Evolutionary conservation across 2,329 filamentous ascomycete species (phyloP).

Genomic region (Xylariales sp.): DNA sequence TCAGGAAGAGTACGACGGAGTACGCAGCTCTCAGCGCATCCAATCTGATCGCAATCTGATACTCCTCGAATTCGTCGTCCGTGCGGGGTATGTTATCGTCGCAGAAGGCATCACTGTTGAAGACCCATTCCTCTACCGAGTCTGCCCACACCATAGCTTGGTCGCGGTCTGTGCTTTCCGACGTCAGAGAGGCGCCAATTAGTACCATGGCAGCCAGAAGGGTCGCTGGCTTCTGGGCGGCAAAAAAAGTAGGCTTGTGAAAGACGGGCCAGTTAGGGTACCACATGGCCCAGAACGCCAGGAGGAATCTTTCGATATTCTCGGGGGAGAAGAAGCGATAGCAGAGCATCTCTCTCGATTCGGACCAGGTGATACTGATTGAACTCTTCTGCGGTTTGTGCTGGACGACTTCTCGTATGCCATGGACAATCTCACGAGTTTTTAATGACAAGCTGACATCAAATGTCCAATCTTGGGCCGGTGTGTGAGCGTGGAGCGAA

Average conservation of each 20-base stretch:
- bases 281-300: conserved; percentile 23
- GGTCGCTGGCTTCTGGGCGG: conserved; percentile 7
- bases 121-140: conserved; percentile 17
- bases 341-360: background rate
- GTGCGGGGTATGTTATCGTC: background rate
- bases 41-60: background rate
- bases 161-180: conserved; percentile 9
- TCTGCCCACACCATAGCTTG: conserved; percentile 15
- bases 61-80: background rate
- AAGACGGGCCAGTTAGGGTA: conserved; percentile 24
- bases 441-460: background rate
- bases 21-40: conserved; percentile 17
- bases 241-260: conserved; percentile 19
- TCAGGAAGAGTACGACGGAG: conserved; percentile 17
- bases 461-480: too few species aligned
- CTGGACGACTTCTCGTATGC: background rate
- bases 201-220: conserved; percentile 21
- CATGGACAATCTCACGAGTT: conserved; percentile 1
- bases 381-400: background rate
- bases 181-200: conserved; percentile 22
- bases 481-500: too few species aligned
- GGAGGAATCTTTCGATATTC: conserved; percentile 17
- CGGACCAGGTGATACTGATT: too few species aligned
- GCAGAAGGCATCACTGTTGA: conserved; percentile 12
- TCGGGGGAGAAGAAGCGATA: conserved; percentile 15